A percentile compares a stretch with the other conserved stretches of the same genome.
Conservation (phyloP, 2,329 filamentous ascomycete genomes). For the Alternaria dauci region DNA sequence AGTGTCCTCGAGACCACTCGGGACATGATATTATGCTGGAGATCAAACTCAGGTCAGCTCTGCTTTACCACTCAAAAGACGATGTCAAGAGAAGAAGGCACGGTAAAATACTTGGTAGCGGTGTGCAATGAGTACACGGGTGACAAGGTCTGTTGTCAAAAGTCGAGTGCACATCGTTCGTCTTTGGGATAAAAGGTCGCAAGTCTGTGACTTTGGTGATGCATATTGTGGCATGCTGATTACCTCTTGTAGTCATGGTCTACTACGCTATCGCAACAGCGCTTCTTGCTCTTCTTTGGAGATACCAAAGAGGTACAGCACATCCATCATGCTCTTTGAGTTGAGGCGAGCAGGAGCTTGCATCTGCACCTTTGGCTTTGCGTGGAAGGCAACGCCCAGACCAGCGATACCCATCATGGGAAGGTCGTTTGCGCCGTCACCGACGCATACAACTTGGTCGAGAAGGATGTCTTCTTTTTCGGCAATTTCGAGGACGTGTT, state of each 20-base stretch:
- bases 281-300: constrained; percentile 68
- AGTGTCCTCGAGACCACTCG: too few species aligned
- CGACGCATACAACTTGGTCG: constrained; percentile 75
- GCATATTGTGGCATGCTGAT: neutral
- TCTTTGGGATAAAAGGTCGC: too few species aligned
- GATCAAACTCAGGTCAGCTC: too few species aligned
- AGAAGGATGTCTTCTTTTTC: constrained; percentile 70
- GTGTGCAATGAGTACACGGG: too few species aligned
- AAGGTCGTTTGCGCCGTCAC: constrained; percentile 84
- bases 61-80: too few species aligned
- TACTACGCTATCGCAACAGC: constrained; percentile 45
- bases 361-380: constrained; percentile 82
- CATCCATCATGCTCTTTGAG: constrained; percentile 72
- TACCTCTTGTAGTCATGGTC: neutral
- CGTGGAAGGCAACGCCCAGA: constrained; percentile 82
- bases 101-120: too few species aligned
- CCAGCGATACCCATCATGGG: constrained; percentile 80
- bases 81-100: too few species aligned
- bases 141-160: too few species aligned
- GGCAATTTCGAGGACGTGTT: constrained; percentile 76
- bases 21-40: too few species aligned
- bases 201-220: neutral
- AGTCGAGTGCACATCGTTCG: too few species aligned
- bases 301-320: constrained; percentile 78
- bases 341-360: constrained; percentile 78